Evolutionary conservation across 345 rosid species (phyloP).

Genomic region (Eucalyptus pumila): DNA sequence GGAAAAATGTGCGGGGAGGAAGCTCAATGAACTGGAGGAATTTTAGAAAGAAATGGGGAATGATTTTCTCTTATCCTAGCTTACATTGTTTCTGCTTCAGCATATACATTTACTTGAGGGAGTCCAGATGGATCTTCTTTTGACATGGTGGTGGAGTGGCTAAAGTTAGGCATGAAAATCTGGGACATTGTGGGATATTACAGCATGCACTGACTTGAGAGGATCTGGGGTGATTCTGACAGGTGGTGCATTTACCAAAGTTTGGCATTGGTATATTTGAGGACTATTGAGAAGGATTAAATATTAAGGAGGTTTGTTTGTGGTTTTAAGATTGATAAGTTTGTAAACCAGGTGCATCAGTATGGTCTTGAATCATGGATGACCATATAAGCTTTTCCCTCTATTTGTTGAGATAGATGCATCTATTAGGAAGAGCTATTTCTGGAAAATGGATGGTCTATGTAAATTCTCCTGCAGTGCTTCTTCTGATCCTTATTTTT

Average conservation of each 20-base stretch:
- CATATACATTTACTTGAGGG: background rate
- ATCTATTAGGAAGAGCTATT: background rate
- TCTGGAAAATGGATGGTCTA: background rate
- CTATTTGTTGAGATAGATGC: background rate
- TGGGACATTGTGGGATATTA: background rate
- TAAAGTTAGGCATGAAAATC: background rate
- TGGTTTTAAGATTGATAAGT: background rate
- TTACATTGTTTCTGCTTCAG: background rate
- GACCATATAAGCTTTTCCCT: background rate
- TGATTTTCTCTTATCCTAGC: background rate
- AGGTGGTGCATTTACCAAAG: background rate
- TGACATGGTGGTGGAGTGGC: background rate
- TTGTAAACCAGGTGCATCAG: background rate
- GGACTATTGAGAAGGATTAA: background rate
- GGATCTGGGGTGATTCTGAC: background rate
- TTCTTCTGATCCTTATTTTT: background rate
- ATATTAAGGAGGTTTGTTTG: background rate
- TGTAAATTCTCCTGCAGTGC: background rate
- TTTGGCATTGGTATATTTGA: background rate
- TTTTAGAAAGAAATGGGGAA: background rate
- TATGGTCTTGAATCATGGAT: background rate
- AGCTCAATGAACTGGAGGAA: background rate
- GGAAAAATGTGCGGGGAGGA: background rate
- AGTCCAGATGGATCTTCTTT: background rate
- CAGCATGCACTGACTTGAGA: background rate